These are phyloP conservation scores for Mayamaea pseudoterrestris DNA, from an alignment of 108 stramenopile genomes.

Conservation along the genomic window DNA sequence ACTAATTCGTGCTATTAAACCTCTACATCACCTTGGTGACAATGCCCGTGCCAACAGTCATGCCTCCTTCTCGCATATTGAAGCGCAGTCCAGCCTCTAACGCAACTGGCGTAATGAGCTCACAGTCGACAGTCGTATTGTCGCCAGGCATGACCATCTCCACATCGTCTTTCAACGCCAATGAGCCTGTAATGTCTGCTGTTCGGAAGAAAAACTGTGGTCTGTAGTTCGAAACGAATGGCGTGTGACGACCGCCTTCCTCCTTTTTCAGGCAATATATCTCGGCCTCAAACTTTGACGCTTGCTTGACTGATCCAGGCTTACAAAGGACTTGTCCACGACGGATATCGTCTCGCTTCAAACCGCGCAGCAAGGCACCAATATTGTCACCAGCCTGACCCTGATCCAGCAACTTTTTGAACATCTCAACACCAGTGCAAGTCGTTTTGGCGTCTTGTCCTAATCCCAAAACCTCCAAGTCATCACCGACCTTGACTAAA, in stretches of 20 bases:
- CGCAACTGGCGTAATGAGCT: constrained; percentile 88
- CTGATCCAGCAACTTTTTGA: constrained; percentile 92
- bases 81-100: constrained; percentile 92
- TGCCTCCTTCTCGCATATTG: constrained; percentile 97
- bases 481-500: constrained; percentile 91
- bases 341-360: constrained; percentile 94
- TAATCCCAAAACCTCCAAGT: constrained; percentile 86
- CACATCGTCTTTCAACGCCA: constrained; percentile 78
- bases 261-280: constrained; percentile 94
- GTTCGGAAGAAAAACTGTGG: constrained; percentile 99
- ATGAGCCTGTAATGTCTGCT: constrained; percentile 93
- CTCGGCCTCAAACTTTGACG: constrained; percentile 92
- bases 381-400: constrained; percentile 99
- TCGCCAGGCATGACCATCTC: constrained; percentile 99
- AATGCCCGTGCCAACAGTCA: constrained; percentile 97
- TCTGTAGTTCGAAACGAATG: constrained; percentile 96
- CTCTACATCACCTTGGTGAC: constrained; percentile 74
- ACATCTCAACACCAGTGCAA: constrained; percentile 99
- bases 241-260: constrained; percentile 99
- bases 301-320: constrained; percentile 72
- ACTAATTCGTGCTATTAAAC: not conserved
- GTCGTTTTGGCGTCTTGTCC: constrained; percentile 73
- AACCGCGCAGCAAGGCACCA: constrained; percentile 89
- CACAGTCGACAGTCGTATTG: constrained; percentile 88
- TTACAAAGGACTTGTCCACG: constrained; percentile 93